A percentile compares a stretch with the other conserved stretches of the same genome.
phyloP scores from a whole-genome alignment of 108 stramenopile species.

The Epithemia pelagica region DNA sequence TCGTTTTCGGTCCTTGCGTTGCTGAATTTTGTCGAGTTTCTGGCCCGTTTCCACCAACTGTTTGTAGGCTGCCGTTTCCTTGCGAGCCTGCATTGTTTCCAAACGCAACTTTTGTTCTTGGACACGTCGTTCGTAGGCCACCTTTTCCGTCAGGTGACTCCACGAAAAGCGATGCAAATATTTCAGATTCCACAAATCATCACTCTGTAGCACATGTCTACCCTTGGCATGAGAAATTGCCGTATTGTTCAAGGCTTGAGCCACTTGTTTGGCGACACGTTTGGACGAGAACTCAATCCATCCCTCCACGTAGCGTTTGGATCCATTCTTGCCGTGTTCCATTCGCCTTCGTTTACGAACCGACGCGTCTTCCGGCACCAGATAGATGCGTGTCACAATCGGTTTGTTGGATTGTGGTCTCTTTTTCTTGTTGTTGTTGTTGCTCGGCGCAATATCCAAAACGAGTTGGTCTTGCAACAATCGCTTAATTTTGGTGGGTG shows the following conservation, averaged over 20 bases:
- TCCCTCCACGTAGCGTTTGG: slow-evolving; percentile 88
- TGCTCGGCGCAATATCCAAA: background rate
- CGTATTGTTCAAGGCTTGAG: slow-evolving; percentile 76
- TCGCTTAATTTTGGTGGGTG: slow-evolving; percentile 89
- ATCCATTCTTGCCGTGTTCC: slow-evolving; percentile 49
- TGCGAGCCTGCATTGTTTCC: slow-evolving; percentile 84
- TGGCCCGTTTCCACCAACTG: slow-evolving; percentile 89
- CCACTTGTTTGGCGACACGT: slow-evolving; percentile 78
- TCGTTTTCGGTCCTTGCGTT: slow-evolving; percentile 68
- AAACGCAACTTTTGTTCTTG: slow-evolving; percentile 85
- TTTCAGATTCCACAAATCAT: slow-evolving; percentile 94
- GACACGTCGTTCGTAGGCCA: slow-evolving; percentile 91
- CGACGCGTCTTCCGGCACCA: slow-evolving; percentile 87
- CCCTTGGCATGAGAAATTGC: slow-evolving; percentile 77
- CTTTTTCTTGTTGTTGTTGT: background rate
- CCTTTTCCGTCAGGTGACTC: slow-evolving; percentile 95
- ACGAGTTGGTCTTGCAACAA: slow-evolving; percentile 82
- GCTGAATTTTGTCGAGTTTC: slow-evolving; percentile 82
- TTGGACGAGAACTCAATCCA: slow-evolving; percentile 96
- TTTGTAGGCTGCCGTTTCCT: slow-evolving; percentile 86
- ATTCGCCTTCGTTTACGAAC: slow-evolving; percentile 72
- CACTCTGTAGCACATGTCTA: slow-evolving; percentile 47
- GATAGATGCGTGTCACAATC: slow-evolving; percentile 80
- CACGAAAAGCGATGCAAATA: slow-evolving; percentile 93
- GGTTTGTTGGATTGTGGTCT: no score